These are phyloP conservation scores for Circinella umbellata DNA, from an alignment of 371 early-diverging fungal species.

Conservation along the genomic window DNA sequence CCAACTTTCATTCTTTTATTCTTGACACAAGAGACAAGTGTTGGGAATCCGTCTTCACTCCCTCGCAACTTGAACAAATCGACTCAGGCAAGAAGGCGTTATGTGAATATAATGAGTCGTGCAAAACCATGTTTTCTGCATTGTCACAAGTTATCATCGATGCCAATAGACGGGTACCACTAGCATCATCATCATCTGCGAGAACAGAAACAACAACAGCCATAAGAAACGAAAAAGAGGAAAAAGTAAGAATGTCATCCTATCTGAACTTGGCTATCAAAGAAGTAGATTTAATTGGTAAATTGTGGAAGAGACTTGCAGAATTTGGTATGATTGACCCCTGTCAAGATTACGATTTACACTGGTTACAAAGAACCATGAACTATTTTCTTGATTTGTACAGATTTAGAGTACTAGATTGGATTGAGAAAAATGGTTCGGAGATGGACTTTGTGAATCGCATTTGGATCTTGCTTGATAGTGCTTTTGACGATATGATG, in stretches of 20 bases:
- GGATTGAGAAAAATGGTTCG: not conserved
- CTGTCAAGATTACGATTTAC: not conserved
- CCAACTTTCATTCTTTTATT: not conserved
- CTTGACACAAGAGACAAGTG: not conserved
- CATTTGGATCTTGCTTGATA: not conserved
- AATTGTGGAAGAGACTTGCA: not conserved
- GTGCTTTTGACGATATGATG: not conserved
- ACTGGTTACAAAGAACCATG: constrained; percentile 1
- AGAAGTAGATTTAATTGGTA: not conserved
- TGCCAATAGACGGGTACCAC: not conserved
- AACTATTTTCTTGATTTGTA: not conserved
- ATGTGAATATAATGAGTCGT: not conserved
- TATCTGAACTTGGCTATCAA: not conserved
- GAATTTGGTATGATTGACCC: not conserved
- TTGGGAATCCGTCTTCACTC: not conserved
- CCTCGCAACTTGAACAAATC: not conserved
- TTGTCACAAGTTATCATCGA: not conserved
- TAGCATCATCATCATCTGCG: not conserved
- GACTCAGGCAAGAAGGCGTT: not conserved
- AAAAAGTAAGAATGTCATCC: not conserved
- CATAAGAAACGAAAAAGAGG: no score
- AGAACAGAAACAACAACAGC: not conserved
- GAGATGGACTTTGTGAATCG: not conserved
- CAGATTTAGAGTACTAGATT: not conserved
- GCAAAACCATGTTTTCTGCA: not conserved